phyloP scores from a whole-genome alignment of 192 early-diverging fungal species.

The Chytriomyces hyalinus region DNA sequence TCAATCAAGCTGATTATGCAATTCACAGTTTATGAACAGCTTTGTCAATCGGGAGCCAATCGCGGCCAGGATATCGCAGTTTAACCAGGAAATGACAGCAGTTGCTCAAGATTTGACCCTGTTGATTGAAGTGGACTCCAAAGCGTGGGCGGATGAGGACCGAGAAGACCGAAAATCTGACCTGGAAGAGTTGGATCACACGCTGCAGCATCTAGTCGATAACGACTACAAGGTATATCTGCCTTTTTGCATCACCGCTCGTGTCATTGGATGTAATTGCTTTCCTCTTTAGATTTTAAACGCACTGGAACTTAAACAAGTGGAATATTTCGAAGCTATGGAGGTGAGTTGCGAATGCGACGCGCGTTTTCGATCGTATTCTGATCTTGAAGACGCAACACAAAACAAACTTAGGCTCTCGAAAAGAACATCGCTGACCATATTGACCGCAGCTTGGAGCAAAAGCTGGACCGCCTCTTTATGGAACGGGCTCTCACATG shows the following conservation, averaged over 20 bases:
- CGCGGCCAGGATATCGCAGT: neutral
- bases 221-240: constrained; percentile 37
- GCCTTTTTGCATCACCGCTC: too few relatives aligned
- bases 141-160: constrained; percentile 35
- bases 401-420: constrained; percentile 23
- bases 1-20: too few relatives aligned
- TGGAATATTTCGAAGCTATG: constrained; percentile 39
- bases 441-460: constrained; percentile 23
- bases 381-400: neutral
- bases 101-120: constrained; percentile 32
- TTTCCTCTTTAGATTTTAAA: constrained; percentile 21
- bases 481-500: constrained; percentile 32
- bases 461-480: constrained; percentile 36
- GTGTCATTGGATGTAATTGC: too few relatives aligned
- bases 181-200: constrained; percentile 32
- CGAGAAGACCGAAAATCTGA: constrained; percentile 40
- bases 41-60: constrained; percentile 30
- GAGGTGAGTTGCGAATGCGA: constrained; percentile 36
- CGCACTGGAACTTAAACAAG: constrained; percentile 32
- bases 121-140: constrained; percentile 11
- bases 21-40: neutral
- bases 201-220: constrained; percentile 35
- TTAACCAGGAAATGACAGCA: constrained; percentile 22
- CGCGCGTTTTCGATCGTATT: constrained; percentile 24
- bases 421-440: constrained; percentile 33